These are phyloP conservation scores for Kwoniella botswanensis DNA, from an alignment of 768 basidiomycete species.

Conservation along the genomic window DNA sequence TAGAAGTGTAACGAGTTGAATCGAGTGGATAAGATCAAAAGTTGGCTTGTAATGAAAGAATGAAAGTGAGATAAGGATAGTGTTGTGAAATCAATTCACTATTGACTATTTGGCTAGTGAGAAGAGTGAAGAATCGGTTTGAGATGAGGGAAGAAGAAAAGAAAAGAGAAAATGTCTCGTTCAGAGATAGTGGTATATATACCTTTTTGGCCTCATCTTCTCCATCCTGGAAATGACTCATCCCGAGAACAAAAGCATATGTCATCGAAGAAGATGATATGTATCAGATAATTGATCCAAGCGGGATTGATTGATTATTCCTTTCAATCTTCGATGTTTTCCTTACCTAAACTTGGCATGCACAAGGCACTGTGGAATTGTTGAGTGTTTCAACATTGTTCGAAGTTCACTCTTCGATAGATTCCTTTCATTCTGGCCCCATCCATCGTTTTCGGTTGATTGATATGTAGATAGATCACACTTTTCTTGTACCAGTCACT, in stretches of 20 bases:
- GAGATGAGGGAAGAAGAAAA: neutral
- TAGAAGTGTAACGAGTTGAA: neutral
- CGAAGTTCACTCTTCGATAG: neutral
- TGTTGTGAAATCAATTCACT: constrained; percentile 10
- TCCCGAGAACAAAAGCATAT: neutral
- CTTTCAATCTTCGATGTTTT: neutral
- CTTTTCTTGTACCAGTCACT: neutral
- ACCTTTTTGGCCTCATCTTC: constrained; percentile 9
- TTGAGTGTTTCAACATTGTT: neutral
- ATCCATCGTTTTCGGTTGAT: neutral
- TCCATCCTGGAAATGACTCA: neutral
- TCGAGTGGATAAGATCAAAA: neutral
- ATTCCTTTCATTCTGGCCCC: neutral
- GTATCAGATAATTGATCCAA: constrained; percentile 5
- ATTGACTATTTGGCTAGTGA: neutral
- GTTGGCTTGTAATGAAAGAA: constrained; percentile 1
- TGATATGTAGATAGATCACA: neutral
- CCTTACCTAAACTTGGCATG: neutral
- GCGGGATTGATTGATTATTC: constrained; percentile 8
- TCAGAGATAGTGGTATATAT: neutral
- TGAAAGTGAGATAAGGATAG: constrained; percentile 9
- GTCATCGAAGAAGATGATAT: neutral
- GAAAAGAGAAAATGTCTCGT: neutral
- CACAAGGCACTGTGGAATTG: neutral
- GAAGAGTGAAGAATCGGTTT: constrained; percentile 2